Base-by-base conservation (phyloP, 345 rosid species). In the Syzygium aromaticum region DNA sequence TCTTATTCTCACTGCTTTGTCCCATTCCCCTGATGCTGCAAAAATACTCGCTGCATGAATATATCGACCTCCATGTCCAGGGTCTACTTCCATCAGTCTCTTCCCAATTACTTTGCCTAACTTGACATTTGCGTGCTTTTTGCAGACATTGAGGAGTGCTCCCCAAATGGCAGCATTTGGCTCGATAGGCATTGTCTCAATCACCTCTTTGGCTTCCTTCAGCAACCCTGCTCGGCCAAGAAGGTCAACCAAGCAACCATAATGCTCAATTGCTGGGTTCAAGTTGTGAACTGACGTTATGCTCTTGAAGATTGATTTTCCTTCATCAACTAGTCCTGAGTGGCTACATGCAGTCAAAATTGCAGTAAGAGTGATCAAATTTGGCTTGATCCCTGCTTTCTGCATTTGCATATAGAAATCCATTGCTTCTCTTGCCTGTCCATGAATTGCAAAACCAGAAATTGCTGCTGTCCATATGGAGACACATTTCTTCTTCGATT, bases 191-290 rank as follows among this genome's bases (percentile, higher is more conserved):
- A 95, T 94, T 11, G 87, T 86, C 46, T 90, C 89, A n/a, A 92
- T 91, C 87, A 94, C 87, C 86, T 86, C 73, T 78, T 87, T 90
- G 16, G 96, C 95, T 90, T 93, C 94, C 83, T 89, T 87, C 27
- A 96, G 92, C 51, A 92, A 88, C 77, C 98, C 96, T 73, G 95
- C 96, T 90, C 96, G 92, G 83, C 96, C 94, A 10, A 96, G 93
- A 54, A 95, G 93, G 93, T 95, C 96, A 87, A 94, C 97, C 93
- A 96, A 88, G 90, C 98, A 94, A 13, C 98, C 98, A 52, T 93
- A 96, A 86, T 96, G 98, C 90, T 96, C 96, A n/a, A 94, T 82
- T 3, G 91, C 88, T 16, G 99, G 98, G 30, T 87, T 91, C 90
- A 94, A 82, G 84, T 86, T 85, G 86, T 94, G 85, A 46, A 90